Evolutionary conservation across 495 filamentous ascomycete genomes (phyloP).

Genomic region (Penicillium daleae): DNA sequence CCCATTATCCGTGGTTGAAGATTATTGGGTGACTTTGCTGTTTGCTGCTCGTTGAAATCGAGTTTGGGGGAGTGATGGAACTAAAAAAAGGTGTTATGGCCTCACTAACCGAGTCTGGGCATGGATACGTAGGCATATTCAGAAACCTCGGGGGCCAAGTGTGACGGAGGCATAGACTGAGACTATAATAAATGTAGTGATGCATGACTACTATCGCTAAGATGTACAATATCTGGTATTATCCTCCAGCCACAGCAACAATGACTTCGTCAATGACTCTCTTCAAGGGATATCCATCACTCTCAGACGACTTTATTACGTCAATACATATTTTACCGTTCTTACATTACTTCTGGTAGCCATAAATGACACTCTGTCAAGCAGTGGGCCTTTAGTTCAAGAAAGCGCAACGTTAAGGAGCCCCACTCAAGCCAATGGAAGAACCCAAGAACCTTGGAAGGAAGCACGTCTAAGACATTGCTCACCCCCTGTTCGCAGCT

Average conservation of each 20-base stretch:
- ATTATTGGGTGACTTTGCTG: not conserved
- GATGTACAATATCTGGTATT: not conserved
- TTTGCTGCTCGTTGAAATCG: not conserved
- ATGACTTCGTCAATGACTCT: not conserved
- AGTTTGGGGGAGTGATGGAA: not conserved
- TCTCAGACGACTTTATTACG: not conserved
- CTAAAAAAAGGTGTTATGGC: conserved; percentile 9
- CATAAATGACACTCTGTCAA: conserved; percentile 21
- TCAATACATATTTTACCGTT: not conserved
- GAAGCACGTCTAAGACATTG: conserved; percentile 28
- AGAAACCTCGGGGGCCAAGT: not conserved
- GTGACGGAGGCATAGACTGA: not conserved
- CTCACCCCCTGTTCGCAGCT: conserved; percentile 3
- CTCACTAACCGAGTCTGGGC: conserved; percentile 16
- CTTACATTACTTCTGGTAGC: not conserved
- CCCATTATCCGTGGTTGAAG: not conserved
- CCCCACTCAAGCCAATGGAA: conserved; percentile 36
- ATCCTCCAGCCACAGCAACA: conserved; percentile 3
- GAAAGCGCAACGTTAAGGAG: conserved; percentile 29
- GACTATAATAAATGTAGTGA: not conserved
- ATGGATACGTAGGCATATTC: conserved; percentile 24
- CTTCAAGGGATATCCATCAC: not conserved
- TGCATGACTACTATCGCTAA: not conserved
- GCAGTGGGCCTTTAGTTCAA: conserved; percentile 18
- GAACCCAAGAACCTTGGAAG: conserved; percentile 36